Base-by-base conservation (phyloP, 805 yeast genomes). In the Wickerhamiella occidentalis region DNA sequence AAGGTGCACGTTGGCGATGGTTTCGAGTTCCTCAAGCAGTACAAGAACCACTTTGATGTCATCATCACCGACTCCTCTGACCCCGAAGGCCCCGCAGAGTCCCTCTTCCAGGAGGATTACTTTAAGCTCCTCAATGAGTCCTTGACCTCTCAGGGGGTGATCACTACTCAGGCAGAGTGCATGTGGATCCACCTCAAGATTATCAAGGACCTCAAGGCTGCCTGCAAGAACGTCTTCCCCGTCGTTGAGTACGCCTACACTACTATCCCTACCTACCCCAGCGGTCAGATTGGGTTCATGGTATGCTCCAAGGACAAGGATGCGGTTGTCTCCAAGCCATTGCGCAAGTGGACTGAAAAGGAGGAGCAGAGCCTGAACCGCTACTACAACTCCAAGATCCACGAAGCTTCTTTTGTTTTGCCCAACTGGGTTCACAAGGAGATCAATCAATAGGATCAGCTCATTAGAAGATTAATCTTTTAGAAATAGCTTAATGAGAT, bases 21-120 rank as follows among this genome's bases (percentile, higher is more conserved):
- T n/a, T 90, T 90, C 76, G 87, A 90, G 73, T 90, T 85, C 70
- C 76, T 90, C 65, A 80, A 81, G 45, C 84, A 83, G 61, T 77
- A 82, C 73, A 79, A 80, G 66, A 82, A 85, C 71, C 77, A 85
- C 51, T 90, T 85, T 60, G 98, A 90, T 64, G 96, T 88, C 44
- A 90, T 90, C 67, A 83, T 90, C 67, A 90, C 97, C 47, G 98
- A 90, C 66, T 87, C 96, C 26, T 85, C 96, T 29, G 97, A 90
- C 68, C 97, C 97, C 45, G 97, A 90, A 68, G 98, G 97, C 50
- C 97, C 98, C 29, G 97, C 97, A 46, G 96, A 82, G 67, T 74
- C 85, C 33, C 75, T 90, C 47, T 92, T 92, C 78, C 94, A 88
- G 71, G 82, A 84, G 66, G 85, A 87, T 25, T 90, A 90, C 75